Evolutionary conservation across 352 stramenopile species (phyloP).

Genomic region (Globisporangium perplexum): DNA sequence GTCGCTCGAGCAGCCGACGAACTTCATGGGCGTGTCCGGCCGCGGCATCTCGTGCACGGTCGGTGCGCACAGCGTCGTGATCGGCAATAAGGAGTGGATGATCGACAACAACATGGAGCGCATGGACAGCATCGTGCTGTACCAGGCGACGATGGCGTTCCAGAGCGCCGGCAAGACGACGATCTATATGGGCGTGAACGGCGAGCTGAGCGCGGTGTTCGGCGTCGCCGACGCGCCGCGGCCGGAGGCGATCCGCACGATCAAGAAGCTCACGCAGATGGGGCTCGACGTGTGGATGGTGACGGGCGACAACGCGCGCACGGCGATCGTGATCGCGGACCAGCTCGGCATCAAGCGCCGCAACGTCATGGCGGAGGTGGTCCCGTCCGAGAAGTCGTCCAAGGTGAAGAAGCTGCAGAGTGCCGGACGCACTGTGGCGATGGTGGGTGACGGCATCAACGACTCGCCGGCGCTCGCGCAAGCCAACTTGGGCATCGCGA

Average conservation of each 20-base stretch:
- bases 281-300: slow-evolving; percentile 97
- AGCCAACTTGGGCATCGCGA: slow-evolving; percentile 96
- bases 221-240: slow-evolving; percentile 86
- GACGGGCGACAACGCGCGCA: slow-evolving; percentile 97
- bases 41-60: slow-evolving; percentile 80
- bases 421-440: slow-evolving; percentile 87
- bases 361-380: slow-evolving; percentile 93
- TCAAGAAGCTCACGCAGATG: slow-evolving; percentile 89
- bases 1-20: slow-evolving; percentile 60
- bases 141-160: slow-evolving; percentile 74
- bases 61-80: slow-evolving; percentile 69
- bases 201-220: slow-evolving; percentile 70
- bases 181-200: slow-evolving; percentile 92
- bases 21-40: slow-evolving; percentile 87
- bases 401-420: slow-evolving; percentile 91
- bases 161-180: slow-evolving; percentile 92
- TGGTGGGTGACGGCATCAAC: slow-evolving; percentile 99
- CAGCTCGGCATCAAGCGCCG: slow-evolving; percentile 91
- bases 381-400: slow-evolving; percentile 94
- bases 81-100: slow-evolving; percentile 93
- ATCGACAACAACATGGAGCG: slow-evolving; percentile 66
- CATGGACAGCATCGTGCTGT: slow-evolving; percentile 60
- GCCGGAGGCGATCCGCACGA: slow-evolving; percentile 85
- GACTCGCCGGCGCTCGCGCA: slow-evolving; percentile 96
- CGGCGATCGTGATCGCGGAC: slow-evolving; percentile 90